Evolutionary conservation across 805 yeast species (phyloP).

Genomic region (Hanseniaspora nectarophila): DNA sequence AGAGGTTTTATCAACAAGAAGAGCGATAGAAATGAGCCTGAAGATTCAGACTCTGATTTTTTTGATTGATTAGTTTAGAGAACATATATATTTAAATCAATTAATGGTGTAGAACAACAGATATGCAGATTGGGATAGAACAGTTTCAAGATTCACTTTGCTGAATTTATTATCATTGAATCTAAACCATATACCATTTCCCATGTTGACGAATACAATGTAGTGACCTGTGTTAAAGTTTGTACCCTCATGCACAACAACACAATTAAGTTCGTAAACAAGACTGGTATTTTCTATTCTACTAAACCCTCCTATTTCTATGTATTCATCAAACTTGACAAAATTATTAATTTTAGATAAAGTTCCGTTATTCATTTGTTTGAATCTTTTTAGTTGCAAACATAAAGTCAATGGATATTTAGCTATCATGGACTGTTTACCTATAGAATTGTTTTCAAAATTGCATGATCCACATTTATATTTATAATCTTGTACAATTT

Average conservation of each 20-base stretch:
- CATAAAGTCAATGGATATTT: slow-evolving; percentile 66
- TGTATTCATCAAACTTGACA: slow-evolving; percentile 57
- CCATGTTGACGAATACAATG: slow-evolving; percentile 59
- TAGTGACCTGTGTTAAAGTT: slow-evolving; percentile 89
- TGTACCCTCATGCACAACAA: slow-evolving; percentile 81
- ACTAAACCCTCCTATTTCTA: slow-evolving; percentile 56
- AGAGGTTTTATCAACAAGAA: slow-evolving; percentile 1
- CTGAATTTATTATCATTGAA: slow-evolving; percentile 84
- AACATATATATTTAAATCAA: too few species aligned
- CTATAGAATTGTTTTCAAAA: slow-evolving; percentile 43
- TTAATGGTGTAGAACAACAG: slow-evolving; percentile 51
- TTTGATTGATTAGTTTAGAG: slow-evolving; percentile 31
- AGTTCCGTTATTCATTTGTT: slow-evolving; percentile 30
- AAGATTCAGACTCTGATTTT: slow-evolving; percentile 36
- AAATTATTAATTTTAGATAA: slow-evolving; percentile 65
- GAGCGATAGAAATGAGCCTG: slow-evolving; percentile 21
- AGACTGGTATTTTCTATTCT: slow-evolving; percentile 18
- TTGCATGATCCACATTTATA: slow-evolving; percentile 59
- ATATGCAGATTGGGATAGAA: slow-evolving; percentile 64
- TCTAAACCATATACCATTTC: slow-evolving; percentile 73
- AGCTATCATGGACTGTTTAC: slow-evolving; percentile 58
- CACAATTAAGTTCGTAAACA: slow-evolving; percentile 74
- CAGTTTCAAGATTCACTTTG: slow-evolving; percentile 50
- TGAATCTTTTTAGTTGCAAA: slow-evolving; percentile 67
- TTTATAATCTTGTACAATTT: slow-evolving; percentile 54